Evolutionary conservation across 2,329 filamentous ascomycete genomes (phyloP), one percentile per base, ranked within the genome.

Genomic region (Pseudogymnoascus sp.): DNA sequence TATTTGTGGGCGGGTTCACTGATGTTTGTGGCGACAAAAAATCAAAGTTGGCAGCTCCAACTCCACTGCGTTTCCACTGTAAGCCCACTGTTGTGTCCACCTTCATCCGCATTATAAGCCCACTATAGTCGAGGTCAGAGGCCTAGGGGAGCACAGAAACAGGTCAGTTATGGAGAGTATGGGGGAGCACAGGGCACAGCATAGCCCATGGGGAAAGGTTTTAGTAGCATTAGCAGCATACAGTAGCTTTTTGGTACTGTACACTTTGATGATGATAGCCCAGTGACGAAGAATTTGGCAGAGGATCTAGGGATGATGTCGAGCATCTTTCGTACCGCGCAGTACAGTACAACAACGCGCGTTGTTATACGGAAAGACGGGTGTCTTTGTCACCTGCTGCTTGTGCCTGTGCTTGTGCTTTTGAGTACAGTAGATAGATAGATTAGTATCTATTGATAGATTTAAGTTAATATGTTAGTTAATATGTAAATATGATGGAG

Each of bases 21-120:
- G 39, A 48, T 9, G 39, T 15, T 45, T 48, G 39, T 48, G 39
- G 39, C 21, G 21, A 48, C 13, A 26, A 28, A 28, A 18, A 28
- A 48, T 48, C 39, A 28, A 45, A 48, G 39, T 48, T 48, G 39
- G 39, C 39, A 48, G 39, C 39, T 48, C 39, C 39, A 28, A 48
- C 39, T 48, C 39, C 39, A 48, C 39, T 28, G 39, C 10, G 39
- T 28, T 48, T 48, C 39, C 39, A 48, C 39, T n/a, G 8, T 15
- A 7, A 48, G 39, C 39, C 39, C 39, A 48, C 39, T 48, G 39
- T 48, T 48, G 39, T 48, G 39, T 10, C 39, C 39, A 48, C 39
- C 23, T 26, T 26, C 21, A 21, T 8, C 13, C n/a, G 39, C 39
- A 48, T 15, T 15, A 48, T 26, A 10, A 48, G 39, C 13, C 39